These are phyloP conservation scores for Paraconiothyrium brasiliense DNA, from an alignment of 2,329 filamentous ascomycete species.

Conservation along the genomic window DNA sequence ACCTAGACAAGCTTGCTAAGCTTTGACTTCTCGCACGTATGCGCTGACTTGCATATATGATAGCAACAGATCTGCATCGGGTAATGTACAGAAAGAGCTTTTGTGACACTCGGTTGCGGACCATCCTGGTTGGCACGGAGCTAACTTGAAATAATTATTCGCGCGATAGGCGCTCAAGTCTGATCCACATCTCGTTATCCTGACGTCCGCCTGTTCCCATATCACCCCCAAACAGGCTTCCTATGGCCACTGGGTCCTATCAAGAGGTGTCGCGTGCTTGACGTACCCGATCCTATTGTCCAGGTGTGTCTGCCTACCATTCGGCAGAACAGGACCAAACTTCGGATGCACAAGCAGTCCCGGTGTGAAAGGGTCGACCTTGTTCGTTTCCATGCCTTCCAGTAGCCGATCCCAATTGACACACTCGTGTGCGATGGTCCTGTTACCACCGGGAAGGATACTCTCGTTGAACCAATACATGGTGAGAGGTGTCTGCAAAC, in stretches of 20 bases:
- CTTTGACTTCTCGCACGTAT: not conserved
- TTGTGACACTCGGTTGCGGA: no score
- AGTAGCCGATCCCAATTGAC: conserved; percentile 12
- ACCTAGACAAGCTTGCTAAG: not conserved
- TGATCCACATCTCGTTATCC: not conserved
- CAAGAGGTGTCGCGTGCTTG: conserved; percentile 10
- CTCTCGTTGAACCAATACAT: conserved; percentile 13
- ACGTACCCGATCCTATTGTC: conserved; percentile 13
- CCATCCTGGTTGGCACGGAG: no score
- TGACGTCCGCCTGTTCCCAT: not conserved
- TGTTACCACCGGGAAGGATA: conserved; percentile 10
- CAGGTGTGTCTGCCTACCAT: conserved; percentile 6
- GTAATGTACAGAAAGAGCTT: no score
- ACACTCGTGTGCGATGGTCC: conserved; percentile 11
- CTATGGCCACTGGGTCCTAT: conserved; percentile 10
- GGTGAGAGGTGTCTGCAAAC: not conserved
- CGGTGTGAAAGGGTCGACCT: conserved; percentile 7
- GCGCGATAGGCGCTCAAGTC: no score
- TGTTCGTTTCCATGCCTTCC: conserved; percentile 12
- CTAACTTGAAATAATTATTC: no score
- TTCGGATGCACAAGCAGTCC: conserved; percentile 12
- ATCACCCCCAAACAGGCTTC: not conserved
- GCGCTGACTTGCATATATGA: not conserved
- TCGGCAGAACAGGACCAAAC: conserved; percentile 9
- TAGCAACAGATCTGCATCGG: no score